phyloP scores from a whole-genome alignment of 2,329 filamentous ascomycete genomes.

The Aspergillus niger region DNA sequence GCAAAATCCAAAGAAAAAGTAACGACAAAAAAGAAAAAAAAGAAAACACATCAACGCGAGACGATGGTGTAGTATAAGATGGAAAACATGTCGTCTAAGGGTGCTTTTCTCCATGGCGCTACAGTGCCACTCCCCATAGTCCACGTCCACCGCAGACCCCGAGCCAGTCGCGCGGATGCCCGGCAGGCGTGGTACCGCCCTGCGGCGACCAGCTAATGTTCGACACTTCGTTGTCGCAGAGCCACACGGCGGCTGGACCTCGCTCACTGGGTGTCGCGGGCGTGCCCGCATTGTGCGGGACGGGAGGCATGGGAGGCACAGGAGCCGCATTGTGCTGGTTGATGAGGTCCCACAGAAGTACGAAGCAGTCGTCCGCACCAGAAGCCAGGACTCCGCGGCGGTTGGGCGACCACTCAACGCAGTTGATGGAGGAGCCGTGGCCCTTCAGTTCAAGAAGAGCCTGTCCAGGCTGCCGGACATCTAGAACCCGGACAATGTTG shows the following conservation, averaged over 20 bases:
- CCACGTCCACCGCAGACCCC: constrained; percentile 50
- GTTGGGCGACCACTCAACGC: constrained; percentile 91
- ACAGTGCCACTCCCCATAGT: constrained; percentile 48
- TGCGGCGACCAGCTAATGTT: constrained; percentile 52
- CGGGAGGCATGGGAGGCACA: constrained; percentile 48
- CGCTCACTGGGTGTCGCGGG: constrained; percentile 42
- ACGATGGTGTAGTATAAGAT: constrained; percentile 1
- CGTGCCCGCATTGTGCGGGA: constrained; percentile 25
- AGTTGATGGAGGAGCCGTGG: constrained; percentile 82
- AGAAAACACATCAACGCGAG: constrained; percentile 1
- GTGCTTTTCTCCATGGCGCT: constrained; percentile 17
- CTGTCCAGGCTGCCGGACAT: constrained; percentile 93
- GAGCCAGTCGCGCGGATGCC: constrained; percentile 44
- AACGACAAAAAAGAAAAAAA: constrained; percentile 12
- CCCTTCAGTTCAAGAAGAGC: constrained; percentile 90
- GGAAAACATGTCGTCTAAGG: constrained; percentile 9
- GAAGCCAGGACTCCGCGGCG: constrained; percentile 86
- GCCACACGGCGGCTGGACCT: constrained; percentile 49
- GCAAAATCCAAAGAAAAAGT: constrained; percentile 1
- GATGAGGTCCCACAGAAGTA: constrained; percentile 91
- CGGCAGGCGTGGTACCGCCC: constrained; percentile 36
- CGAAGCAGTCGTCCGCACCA: constrained; percentile 87
- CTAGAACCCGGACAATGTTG: constrained; percentile 87
- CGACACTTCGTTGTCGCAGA: constrained; percentile 50
- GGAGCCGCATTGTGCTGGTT: constrained; percentile 61